A percentile compares a stretch with the other conserved stretches of the same genome.
Conservation (phyloP, 495 filamentous ascomycete species). For the Filosporella fistucella region DNA sequence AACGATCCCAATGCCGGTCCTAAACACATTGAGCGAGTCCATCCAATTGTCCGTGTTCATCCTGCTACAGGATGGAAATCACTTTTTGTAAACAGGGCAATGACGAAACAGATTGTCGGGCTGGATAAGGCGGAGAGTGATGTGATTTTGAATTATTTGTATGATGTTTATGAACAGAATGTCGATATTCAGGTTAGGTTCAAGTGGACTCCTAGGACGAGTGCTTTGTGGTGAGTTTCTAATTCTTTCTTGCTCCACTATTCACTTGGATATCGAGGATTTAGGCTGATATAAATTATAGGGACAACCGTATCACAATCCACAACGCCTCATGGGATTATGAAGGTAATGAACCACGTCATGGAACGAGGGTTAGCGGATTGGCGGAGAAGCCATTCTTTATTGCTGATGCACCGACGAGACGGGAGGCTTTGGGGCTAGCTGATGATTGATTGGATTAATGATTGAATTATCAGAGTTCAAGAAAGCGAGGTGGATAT, state of each 20-base stretch:
- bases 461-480: neutral
- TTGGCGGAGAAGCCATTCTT: constrained; percentile 70
- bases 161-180: constrained; percentile 61
- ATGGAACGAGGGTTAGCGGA: constrained; percentile 58
- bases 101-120: constrained; percentile 62
- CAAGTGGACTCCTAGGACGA: constrained; percentile 58
- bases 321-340: constrained; percentile 64
- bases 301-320: constrained; percentile 69
- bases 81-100: constrained; percentile 60
- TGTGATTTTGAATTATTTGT: constrained; percentile 58
- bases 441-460: constrained; percentile 11
- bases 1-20: constrained; percentile 56
- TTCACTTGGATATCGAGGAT: neutral
- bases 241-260: neutral
- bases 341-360: constrained; percentile 47
- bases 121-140: constrained; percentile 61
- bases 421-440: constrained; percentile 41
- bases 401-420: constrained; percentile 51
- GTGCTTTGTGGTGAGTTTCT: constrained; percentile 56
- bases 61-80: constrained; percentile 79
- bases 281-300: neutral
- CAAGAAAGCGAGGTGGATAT: too few relatives aligned
- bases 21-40: constrained; percentile 57
- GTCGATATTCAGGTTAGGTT: constrained; percentile 73
- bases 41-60: constrained; percentile 67